phyloP scores from a whole-genome alignment of 495 filamentous ascomycete species.

The Penicillium flavigenum region DNA sequence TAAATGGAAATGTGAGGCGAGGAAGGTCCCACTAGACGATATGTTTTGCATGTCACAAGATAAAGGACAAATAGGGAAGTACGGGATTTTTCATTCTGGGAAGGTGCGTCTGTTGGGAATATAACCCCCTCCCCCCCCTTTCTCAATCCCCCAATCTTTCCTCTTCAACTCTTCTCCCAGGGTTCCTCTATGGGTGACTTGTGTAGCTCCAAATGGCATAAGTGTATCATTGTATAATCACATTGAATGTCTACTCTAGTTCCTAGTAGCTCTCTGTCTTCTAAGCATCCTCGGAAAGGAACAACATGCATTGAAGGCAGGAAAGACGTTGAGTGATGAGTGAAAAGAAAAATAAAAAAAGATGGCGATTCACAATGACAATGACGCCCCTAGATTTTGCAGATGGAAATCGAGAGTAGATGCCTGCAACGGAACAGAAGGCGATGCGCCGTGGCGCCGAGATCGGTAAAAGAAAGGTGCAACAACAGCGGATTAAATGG shows the following conservation, averaged over 20 bases:
- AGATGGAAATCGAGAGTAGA: not conserved
- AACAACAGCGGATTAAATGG: conserved; percentile 3
- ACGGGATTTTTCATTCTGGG: not conserved
- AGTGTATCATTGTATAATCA: not conserved
- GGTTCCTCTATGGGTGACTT: no score
- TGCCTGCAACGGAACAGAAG: not conserved
- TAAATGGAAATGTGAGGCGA: no score
- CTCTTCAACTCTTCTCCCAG: no score
- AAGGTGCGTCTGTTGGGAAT: not conserved
- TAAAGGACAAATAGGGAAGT: not conserved
- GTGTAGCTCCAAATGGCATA: not conserved
- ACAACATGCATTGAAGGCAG: not conserved
- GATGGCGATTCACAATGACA: not conserved
- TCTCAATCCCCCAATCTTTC: not conserved
- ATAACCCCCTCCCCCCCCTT: not conserved
- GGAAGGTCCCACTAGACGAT: no score
- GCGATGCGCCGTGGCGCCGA: conserved; percentile 6
- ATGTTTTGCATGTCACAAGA: no score
- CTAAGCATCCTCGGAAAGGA: not conserved
- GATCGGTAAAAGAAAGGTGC: conserved; percentile 4
- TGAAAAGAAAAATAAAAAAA: not conserved
- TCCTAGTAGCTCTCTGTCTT: not conserved
- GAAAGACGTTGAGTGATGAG: not conserved
- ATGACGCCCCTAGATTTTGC: not conserved
- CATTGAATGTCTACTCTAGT: not conserved